A percentile compares a stretch with the other conserved stretches of the same genome.
phyloP scores from a whole-genome alignment of 768 basidiomycete genomes.

The Fibroporia radiculosa region DNA sequence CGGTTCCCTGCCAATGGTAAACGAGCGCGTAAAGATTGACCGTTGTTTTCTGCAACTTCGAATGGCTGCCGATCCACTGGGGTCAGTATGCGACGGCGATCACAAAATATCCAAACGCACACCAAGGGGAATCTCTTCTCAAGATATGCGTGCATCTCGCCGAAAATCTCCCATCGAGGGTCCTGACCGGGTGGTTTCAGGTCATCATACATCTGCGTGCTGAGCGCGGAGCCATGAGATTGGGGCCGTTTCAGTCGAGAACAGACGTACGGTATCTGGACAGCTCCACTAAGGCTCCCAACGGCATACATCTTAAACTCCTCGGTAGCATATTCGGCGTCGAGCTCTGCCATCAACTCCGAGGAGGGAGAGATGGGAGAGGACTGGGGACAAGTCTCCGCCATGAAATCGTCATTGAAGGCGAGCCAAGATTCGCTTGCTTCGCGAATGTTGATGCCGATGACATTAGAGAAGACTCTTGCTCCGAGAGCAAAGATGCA shows the following conservation, averaged over 20 bases:
- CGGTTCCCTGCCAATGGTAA: constrained; percentile 50
- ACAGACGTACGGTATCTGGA: constrained; percentile 29
- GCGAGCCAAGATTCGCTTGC: background rate
- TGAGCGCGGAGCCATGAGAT: constrained; percentile 12
- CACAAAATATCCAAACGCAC: constrained; percentile 26
- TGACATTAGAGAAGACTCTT: too few species aligned
- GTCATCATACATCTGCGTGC: constrained; percentile 44
- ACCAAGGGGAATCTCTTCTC: constrained; percentile 51
- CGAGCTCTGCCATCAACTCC: constrained; percentile 24
- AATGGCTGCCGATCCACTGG: constrained; percentile 26
- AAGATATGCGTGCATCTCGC: constrained; percentile 30
- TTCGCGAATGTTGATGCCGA: too few species aligned
- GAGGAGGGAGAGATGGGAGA: constrained; percentile 23
- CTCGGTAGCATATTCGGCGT: constrained; percentile 22
- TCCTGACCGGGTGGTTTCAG: constrained; percentile 39
- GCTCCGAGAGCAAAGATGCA: background rate
- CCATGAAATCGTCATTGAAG: background rate
- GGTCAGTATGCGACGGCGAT: background rate
- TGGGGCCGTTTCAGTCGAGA: background rate
- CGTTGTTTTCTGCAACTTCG: constrained; percentile 34
- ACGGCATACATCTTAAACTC: constrained; percentile 22
- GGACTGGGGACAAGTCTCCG: constrained; percentile 28
- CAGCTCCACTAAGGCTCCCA: constrained; percentile 16
- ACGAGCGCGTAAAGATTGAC: constrained; percentile 57
- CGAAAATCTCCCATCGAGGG: constrained; percentile 34